A percentile compares a stretch with the other conserved stretches of the same genome.
Conservation (phyloP, 2,329 filamentous ascomycete species). For the Alternaria sp. region DNA sequence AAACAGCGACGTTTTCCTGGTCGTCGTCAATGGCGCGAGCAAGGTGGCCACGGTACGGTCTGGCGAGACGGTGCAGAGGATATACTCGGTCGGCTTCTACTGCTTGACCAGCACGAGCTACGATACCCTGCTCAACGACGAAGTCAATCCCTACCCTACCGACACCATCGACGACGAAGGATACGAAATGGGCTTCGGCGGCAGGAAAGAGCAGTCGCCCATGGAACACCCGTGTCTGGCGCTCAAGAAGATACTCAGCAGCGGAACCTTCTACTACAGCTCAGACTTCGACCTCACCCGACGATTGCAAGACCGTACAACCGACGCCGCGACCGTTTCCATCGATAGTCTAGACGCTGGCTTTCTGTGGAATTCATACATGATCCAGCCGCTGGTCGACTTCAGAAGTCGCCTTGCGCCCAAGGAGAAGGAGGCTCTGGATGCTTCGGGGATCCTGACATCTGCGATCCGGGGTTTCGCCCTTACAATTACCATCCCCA, state of each 20-base stretch:
- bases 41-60: slow-evolving; percentile 84
- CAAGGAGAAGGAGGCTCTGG: slow-evolving; percentile 79
- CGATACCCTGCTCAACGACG: slow-evolving; percentile 74
- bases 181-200: slow-evolving; percentile 58
- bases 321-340: slow-evolving; percentile 81
- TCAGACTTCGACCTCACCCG: slow-evolving; percentile 98
- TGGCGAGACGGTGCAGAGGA: slow-evolving; percentile 88
- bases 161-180: slow-evolving; percentile 65
- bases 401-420: slow-evolving; percentile 84
- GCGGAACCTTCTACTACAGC: slow-evolving; percentile 97
- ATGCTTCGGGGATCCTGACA: slow-evolving; percentile 86
- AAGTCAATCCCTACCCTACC: slow-evolving; percentile 64
- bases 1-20: slow-evolving; percentile 86
- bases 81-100: slow-evolving; percentile 87
- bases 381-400: slow-evolving; percentile 91
- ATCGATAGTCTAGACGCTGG: slow-evolving; percentile 92
- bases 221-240: slow-evolving; percentile 90
- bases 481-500: slow-evolving; percentile 83
- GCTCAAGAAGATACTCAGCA: slow-evolving; percentile 88
- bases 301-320: slow-evolving; percentile 85
- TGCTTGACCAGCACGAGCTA: slow-evolving; percentile 88
- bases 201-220: slow-evolving; percentile 72
- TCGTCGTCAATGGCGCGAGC: slow-evolving; percentile 82
- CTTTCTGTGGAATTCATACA: slow-evolving; percentile 98
- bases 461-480: slow-evolving; percentile 95